Conservation (phyloP, 164 flowering plant species). For the Liriodendron chinense region DNA sequence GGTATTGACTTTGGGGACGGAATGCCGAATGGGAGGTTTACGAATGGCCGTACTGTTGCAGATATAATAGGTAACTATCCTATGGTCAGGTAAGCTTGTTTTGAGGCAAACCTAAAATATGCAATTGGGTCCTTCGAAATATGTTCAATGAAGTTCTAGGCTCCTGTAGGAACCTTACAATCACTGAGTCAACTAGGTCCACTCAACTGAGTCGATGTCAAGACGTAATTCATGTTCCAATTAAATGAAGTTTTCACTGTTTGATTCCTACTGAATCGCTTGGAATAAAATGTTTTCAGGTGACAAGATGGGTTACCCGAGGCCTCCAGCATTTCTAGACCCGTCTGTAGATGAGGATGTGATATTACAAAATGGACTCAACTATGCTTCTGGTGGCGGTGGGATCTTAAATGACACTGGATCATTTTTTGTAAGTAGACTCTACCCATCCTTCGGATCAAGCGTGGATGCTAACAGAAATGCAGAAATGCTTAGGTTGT, state of each 20-base stretch:
- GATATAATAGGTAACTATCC: conserved; percentile 71
- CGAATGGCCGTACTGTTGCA: conserved; percentile 89
- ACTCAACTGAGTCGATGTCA: too few relatives aligned
- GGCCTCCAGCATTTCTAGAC: conserved; percentile 89
- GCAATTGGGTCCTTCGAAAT: too few relatives aligned
- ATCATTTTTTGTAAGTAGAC: conserved; percentile 59
- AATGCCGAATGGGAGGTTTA: conserved; percentile 91
- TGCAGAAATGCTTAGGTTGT: too few relatives aligned
- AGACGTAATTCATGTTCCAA: too few relatives aligned
- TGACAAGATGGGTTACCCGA: conserved; percentile 70
- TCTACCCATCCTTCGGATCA: too few relatives aligned
- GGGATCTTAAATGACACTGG: conserved; percentile 95
- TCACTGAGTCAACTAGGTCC: too few relatives aligned
- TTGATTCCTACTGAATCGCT: neutral
- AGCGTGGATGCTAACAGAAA: too few relatives aligned
- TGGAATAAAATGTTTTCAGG: conserved; percentile 35
- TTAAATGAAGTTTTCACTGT: too few relatives aligned
- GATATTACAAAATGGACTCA: conserved; percentile 78
- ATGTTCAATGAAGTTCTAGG: too few relatives aligned
- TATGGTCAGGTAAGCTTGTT: too few relatives aligned
- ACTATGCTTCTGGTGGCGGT: conserved; percentile 96
- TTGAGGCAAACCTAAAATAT: too few relatives aligned
- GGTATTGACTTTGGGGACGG: conserved; percentile 94
- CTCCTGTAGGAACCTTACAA: too few relatives aligned
- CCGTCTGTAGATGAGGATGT: conserved; percentile 67